These are phyloP conservation scores for Petrea volubilis DNA, from an alignment of 257 asterid species.

Conservation along the genomic window DNA sequence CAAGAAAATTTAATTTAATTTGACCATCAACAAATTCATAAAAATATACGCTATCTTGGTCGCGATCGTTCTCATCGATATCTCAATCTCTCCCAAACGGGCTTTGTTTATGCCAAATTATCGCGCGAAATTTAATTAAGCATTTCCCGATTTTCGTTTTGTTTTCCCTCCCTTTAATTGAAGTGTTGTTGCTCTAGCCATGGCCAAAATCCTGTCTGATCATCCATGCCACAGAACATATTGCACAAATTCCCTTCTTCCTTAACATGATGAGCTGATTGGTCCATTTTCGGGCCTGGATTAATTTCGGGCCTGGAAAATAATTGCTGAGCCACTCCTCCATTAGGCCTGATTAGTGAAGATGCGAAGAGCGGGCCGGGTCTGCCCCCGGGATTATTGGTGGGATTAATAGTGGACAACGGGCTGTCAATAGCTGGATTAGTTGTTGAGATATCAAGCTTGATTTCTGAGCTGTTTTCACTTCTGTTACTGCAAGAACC, in stretches of 20 bases:
- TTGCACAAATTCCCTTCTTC: conserved; percentile 83
- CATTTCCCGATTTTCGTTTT: no score
- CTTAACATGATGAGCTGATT: conserved; percentile 54
- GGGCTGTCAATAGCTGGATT: conserved; percentile 80
- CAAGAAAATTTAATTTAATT: background rate
- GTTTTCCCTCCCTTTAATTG: conserved; percentile 46
- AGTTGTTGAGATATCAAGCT: conserved; percentile 69
- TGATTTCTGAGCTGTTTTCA: conserved; percentile 84
- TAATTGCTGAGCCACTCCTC: conserved; percentile 46
- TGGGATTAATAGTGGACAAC: conserved; percentile 26
- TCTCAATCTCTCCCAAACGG: no score
- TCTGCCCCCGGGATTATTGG: conserved; percentile 29
- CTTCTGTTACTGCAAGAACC: conserved; percentile 87
- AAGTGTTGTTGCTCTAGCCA: conserved; percentile 91
- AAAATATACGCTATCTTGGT: no score
- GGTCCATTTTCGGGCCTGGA: conserved; percentile 50
- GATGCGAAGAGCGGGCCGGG: conserved; percentile 48
- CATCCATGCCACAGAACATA: conserved; percentile 80
- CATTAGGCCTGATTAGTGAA: conserved; percentile 41
- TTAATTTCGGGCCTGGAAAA: conserved; percentile 51
- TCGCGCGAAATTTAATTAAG: background rate
- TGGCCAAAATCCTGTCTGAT: conserved; percentile 94
- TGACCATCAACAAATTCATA: background rate
- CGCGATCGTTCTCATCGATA: no score
- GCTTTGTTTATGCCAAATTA: no score